A percentile compares a stretch with the other conserved stretches of the same genome.
Conservation (phyloP, 2,329 filamentous ascomycete species). For the Trichoderma cornu-damae region DNA sequence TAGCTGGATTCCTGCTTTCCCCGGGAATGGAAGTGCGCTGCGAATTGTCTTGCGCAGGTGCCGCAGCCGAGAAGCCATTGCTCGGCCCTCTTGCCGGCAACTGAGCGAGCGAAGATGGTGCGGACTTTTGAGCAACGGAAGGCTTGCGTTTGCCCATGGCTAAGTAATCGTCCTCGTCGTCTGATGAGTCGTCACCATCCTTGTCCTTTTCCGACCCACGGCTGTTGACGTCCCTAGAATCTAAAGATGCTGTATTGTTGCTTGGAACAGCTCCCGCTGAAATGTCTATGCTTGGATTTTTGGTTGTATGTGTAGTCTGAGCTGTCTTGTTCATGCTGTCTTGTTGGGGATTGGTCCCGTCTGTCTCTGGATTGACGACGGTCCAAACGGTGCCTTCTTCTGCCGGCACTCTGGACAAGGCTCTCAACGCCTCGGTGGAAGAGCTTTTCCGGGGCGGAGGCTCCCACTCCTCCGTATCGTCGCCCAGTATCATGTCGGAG, state of each 20-base stretch:
- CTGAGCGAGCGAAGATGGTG: background rate
- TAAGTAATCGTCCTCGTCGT: slow-evolving; percentile 35
- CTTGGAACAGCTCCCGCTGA: background rate
- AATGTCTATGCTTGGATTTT: background rate
- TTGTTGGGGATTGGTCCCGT: slow-evolving; percentile 25
- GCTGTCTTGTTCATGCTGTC: background rate
- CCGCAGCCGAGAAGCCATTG: background rate
- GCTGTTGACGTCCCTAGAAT: background rate
- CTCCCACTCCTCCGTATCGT: slow-evolving; percentile 38
- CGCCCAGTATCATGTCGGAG: slow-evolving; percentile 33
- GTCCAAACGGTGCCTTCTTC: slow-evolving; percentile 50
- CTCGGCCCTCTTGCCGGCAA: background rate
- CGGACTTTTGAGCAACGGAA: slow-evolving; percentile 19
- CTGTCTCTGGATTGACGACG: slow-evolving; percentile 38
- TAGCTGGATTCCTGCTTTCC: background rate
- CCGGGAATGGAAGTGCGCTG: background rate
- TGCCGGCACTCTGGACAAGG: slow-evolving; percentile 47
- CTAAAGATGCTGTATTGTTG: background rate
- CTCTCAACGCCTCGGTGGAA: slow-evolving; percentile 50
- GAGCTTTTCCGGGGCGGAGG: slow-evolving; percentile 49
- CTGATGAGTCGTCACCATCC: slow-evolving; percentile 34
- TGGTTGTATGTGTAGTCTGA: background rate
- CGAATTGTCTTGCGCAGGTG: background rate
- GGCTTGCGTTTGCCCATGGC: slow-evolving; percentile 37
- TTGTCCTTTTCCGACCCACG: slow-evolving; percentile 14